Base-by-base conservation (phyloP, 2,329 filamentous ascomycete species). In the Catunica adiposa region DNA sequence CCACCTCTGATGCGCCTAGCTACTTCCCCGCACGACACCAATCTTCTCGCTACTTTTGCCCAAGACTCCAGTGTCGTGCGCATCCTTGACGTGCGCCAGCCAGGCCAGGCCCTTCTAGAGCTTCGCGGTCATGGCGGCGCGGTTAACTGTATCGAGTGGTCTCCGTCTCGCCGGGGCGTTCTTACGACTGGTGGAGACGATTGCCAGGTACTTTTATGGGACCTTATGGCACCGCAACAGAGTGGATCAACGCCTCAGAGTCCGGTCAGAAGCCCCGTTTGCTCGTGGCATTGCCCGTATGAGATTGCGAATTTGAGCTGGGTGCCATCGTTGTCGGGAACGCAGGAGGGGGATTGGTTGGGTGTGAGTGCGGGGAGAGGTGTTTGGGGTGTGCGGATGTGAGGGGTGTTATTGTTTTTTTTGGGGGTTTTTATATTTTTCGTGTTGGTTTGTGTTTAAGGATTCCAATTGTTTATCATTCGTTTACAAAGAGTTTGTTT, bases 91-190 rank as follows among this genome's bases (percentile, higher is more conserved):
- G 90, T 97, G 2, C 84, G 92, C 51, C 92, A 98, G 69, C 92
- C 92, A 0, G 92, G 92, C 4, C 92, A 96, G 68, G 92, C 92
- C 1, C 77, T 98, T 3, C 79, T 98, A 25, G 92, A 98, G 67
- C 80, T 98, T 38, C 86, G 86, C 51, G 92, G 92, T 22, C 90
- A 98, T 65, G 79, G 81, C 22, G 85, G 87, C 3, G 70, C 87
- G 6, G 78, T 98, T 57, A 97, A 94, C 69, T 92, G 86, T 64
- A 85, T 97, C 58, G 92, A 98, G 70, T 98, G 92, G 92, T 94
- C 88, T 7, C 90, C 89, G 0, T 79, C 81, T 56, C 79, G 89
- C 58, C 78, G 92, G 63, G 92, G 92, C 23, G 85, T 89, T 61
- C 78, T 98, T 17, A 90, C 90, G 15, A 94, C 88, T 0, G 92